Evolutionary conservation across 1,139 yeast species (phyloP).

Genomic region (Taiozyma sp.): DNA sequence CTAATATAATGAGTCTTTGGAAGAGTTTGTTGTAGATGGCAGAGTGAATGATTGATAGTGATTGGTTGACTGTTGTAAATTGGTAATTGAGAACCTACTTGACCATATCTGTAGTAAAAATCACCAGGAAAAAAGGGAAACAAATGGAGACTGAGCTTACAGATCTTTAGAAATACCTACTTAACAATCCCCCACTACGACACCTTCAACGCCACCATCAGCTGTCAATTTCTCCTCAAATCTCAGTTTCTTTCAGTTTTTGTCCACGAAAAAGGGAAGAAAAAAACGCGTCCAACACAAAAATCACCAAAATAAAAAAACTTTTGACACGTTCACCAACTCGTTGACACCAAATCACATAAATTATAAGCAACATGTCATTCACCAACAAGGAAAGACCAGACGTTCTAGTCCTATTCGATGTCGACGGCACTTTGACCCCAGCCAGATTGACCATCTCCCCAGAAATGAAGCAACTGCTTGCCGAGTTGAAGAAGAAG

Average conservation of each 20-base stretch:
- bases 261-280: neutral
- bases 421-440: slow-evolving; percentile 97
- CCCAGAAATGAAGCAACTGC: slow-evolving; percentile 71
- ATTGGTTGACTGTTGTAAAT: too few species aligned
- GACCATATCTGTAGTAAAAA: neutral
- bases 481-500: slow-evolving; percentile 77
- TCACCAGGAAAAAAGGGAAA: neutral
- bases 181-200: too few species aligned
- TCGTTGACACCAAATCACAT: neutral
- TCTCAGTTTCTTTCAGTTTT: neutral
- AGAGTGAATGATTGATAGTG: too few species aligned
- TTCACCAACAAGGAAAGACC: slow-evolving; percentile 37
- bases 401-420: slow-evolving; percentile 70
- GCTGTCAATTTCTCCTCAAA: neutral
- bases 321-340: neutral
- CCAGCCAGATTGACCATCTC: slow-evolving; percentile 90
- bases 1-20: slow-evolving; percentile 1
- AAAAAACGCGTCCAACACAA: neutral
- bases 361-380: slow-evolving; percentile 15
- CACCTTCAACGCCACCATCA: neutral
- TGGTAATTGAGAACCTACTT: too few species aligned
- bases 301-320: neutral
- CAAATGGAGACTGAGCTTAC: too few species aligned
- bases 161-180: too few species aligned
- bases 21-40: neutral